These are phyloP conservation scores for Linnemannia hyalina DNA, from an alignment of 192 early-diverging fungal species.

Conservation along the genomic window DNA sequence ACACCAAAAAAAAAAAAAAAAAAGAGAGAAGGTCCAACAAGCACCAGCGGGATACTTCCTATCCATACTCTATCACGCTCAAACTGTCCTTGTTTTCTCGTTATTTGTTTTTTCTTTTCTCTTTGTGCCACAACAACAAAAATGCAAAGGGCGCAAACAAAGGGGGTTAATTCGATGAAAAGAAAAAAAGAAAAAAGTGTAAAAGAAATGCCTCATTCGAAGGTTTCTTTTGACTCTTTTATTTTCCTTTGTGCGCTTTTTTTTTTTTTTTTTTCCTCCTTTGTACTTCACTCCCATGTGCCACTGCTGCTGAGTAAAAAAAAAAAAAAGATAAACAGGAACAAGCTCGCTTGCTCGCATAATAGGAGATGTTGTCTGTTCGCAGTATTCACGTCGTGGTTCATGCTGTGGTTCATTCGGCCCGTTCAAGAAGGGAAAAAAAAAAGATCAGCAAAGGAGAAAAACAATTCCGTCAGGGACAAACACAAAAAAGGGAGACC, in stretches of 20 bases:
- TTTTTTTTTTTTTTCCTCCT: background rate
- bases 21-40: no score
- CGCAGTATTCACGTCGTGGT: background rate
- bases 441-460: no score
- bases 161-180: background rate
- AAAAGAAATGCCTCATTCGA: slow-evolving; percentile 28
- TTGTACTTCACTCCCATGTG: background rate
- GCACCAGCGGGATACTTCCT: no score
- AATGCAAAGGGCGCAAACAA: background rate
- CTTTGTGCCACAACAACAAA: slow-evolving; percentile 3
- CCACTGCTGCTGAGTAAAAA: background rate
- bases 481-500: background rate
- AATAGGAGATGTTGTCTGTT: background rate
- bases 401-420: background rate
- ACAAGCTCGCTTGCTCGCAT: background rate
- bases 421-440: no score
- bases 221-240: background rate
- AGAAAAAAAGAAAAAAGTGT: background rate
- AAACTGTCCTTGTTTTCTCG: background rate
- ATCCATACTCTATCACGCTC: background rate
- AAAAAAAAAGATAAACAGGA: background rate
- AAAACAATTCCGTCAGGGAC: background rate
- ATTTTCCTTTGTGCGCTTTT: background rate
- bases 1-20: no score
- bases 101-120: background rate